Evolutionary conservation across 2,329 filamentous ascomycete genomes (phyloP).

Genomic region (Fusarium sp.): DNA sequence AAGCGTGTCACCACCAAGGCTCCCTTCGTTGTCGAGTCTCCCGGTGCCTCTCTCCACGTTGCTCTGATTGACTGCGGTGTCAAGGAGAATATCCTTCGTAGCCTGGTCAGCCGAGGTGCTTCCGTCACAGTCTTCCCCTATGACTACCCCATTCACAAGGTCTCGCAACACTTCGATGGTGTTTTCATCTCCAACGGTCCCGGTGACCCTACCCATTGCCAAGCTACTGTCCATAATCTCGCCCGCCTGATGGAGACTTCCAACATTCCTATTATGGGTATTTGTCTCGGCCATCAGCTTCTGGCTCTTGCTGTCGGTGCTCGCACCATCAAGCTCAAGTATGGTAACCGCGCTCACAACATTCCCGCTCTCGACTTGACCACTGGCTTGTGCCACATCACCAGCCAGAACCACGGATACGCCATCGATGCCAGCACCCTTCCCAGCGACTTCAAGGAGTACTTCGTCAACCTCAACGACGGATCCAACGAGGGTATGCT

Average conservation of each 20-base stretch:
- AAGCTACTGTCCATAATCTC: constrained; percentile 92
- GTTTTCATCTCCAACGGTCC: constrained; percentile 99
- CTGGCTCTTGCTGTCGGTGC: constrained; percentile 90
- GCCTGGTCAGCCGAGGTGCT: constrained; percentile 88
- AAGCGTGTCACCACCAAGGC: constrained; percentile 97
- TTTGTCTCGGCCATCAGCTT: constrained; percentile 97
- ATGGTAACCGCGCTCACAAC: constrained; percentile 98
- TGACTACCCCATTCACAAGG: constrained; percentile 98
- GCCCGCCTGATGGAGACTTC: constrained; percentile 90
- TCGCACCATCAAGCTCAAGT: constrained; percentile 96
- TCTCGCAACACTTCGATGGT: constrained; percentile 96
- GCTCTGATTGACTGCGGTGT: constrained; percentile 98
- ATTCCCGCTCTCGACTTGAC: constrained; percentile 95
- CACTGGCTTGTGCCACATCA: constrained; percentile 98
- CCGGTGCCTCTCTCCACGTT: constrained; percentile 85
- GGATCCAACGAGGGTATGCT: constrained; percentile 97
- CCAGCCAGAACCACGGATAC: constrained; percentile 98
- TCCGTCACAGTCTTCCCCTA: constrained; percentile 95
- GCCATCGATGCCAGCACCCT: constrained; percentile 89
- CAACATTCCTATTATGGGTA: constrained; percentile 93
- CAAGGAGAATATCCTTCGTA: constrained; percentile 99
- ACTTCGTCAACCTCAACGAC: constrained; percentile 98
- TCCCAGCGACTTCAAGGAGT: constrained; percentile 90
- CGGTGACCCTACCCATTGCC: constrained; percentile 97
- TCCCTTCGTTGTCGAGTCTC: constrained; percentile 92